Evolutionary conservation across 2,329 filamentous ascomycete species (phyloP).

Genomic region (Akanthomyces muscarius): DNA sequence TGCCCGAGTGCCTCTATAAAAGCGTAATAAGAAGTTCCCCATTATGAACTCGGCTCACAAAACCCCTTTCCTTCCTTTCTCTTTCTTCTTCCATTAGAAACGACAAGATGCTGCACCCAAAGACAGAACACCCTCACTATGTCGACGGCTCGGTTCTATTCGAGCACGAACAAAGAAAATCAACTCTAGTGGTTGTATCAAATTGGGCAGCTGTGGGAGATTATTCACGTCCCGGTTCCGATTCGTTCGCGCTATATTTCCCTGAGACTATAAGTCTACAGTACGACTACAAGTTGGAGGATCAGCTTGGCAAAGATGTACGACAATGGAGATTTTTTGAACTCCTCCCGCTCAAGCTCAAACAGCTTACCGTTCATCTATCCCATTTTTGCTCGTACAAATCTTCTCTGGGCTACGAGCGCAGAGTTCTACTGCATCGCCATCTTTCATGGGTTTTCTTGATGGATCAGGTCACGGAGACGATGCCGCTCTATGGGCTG

Average conservation of each 20-base stretch:
- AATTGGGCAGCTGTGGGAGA: not conserved
- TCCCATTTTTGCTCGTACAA: slow-evolving; percentile 8
- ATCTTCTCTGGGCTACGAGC: slow-evolving; percentile 1
- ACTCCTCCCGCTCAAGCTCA: slow-evolving; percentile 23
- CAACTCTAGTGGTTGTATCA: not conserved
- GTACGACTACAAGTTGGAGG: not conserved
- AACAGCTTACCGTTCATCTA: slow-evolving; percentile 1
- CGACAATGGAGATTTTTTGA: slow-evolving; percentile 38
- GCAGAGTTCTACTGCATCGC: slow-evolving; percentile 10
- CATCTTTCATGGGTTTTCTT: slow-evolving; percentile 12
- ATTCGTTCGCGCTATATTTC: not conserved
- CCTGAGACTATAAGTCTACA: not conserved
- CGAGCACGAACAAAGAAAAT: not conserved
- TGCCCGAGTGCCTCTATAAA: too few species aligned
- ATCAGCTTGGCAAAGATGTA: not conserved
- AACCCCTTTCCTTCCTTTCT: not conserved
- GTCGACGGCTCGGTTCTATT: not conserved
- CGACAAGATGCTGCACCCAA: not conserved
- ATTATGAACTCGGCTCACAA: not conserved
- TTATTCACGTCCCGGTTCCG: not conserved
- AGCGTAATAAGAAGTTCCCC: too few species aligned
- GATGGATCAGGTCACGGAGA: slow-evolving; percentile 13
- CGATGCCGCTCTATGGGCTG: slow-evolving; percentile 6
- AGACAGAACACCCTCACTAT: not conserved
- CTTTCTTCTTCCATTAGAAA: not conserved